Evolutionary conservation across 306 rosid species (phyloP), one percentile per base, ranked within the genome.

Genomic region (Vigna angularis): DNA sequence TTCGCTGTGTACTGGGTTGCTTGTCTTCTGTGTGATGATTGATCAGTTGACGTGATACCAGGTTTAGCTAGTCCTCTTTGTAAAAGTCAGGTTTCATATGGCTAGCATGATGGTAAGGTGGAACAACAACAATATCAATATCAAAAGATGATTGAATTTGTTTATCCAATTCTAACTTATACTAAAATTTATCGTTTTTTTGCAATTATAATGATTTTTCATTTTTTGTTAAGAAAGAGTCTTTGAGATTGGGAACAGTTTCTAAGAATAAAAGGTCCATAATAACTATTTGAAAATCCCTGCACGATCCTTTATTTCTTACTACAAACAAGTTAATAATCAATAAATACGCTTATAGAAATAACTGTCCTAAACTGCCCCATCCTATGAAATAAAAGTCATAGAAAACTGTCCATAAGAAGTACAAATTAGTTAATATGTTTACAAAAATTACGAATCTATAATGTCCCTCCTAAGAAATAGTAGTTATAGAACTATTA

Each of bases 21-120:
- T 18, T 75, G 40, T 18, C 72, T 48, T 40, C 45, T 49, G n/a
- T 16, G 63, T 64, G 42, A 22, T 50, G 6, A 64, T 36, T 64
- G 65, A 76, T 51, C 3, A 5, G 66, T 52, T 66, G 44, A 64
- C 53, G 18, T 28, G 13, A 28, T 76, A 51, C 51, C 6, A 0
- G 28, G 22, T 48, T 74, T 48, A 62, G 10, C 50, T n/a, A 6
- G 4, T n/a, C 18, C 59, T 26, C 66, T 45, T 74, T 1, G 45
- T 65, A 62, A 76, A 50, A 9, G 45, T 51, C 17, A 22, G 61
- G 73, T 65, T 7, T 5, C 55, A 49, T 34, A 48, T 50, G 28
- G 51, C 63, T 62, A 71, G 63, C 28, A 28, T 36, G 73, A 36
- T 50, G 64, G 50, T 64, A 14, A 17, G 52, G 38, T 75, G 64